Conservation (phyloP, 2,329 filamentous ascomycete genomes). For the Coniochaeta prunicola region DNA sequence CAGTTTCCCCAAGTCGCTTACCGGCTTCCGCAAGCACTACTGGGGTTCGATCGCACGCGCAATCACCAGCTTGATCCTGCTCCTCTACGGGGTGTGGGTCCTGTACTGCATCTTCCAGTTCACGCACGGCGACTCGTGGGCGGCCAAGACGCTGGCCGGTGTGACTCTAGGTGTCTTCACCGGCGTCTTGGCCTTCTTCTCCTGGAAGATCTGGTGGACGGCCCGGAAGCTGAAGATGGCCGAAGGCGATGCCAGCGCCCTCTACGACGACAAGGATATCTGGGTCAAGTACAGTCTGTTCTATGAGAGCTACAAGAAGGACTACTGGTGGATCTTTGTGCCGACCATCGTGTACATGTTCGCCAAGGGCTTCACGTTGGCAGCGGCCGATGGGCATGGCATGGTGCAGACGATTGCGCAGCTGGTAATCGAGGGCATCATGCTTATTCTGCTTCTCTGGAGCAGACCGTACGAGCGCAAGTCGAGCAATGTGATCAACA, state of each 20-base stretch:
- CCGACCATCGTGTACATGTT: slow-evolving; percentile 87
- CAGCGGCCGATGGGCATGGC: slow-evolving; percentile 78
- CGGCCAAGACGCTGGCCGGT: slow-evolving; percentile 74
- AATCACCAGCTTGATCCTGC: slow-evolving; percentile 80
- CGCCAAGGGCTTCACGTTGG: slow-evolving; percentile 78
- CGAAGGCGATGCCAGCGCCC: slow-evolving; percentile 63
- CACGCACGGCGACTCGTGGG: slow-evolving; percentile 89
- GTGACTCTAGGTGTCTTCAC: slow-evolving; percentile 79
- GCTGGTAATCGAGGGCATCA: slow-evolving; percentile 70
- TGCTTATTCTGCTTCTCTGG: slow-evolving; percentile 78
- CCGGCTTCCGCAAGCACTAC: slow-evolving; percentile 89
- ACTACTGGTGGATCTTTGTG: slow-evolving; percentile 96
- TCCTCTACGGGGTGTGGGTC: slow-evolving; percentile 92
- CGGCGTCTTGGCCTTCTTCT: slow-evolving; percentile 71
- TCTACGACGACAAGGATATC: slow-evolving; percentile 83
- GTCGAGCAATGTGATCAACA: slow-evolving; percentile 89
- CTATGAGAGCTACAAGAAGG: slow-evolving; percentile 91
- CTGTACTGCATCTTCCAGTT: slow-evolving; percentile 96
- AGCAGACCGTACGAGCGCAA: slow-evolving; percentile 78
- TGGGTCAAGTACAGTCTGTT: slow-evolving; percentile 97
- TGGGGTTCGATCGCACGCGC: slow-evolving; percentile 88
- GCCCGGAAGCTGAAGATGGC: slow-evolving; percentile 66
- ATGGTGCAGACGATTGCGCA: slow-evolving; percentile 74
- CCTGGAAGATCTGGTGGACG: slow-evolving; percentile 71
- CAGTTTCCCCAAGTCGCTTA: slow-evolving; percentile 71